A percentile compares a stretch with the other conserved stretches of the same genome.
Evolutionary conservation across 371 early-diverging fungal genomes (phyloP).

Genomic region (Actinomortierella ambigua): DNA sequence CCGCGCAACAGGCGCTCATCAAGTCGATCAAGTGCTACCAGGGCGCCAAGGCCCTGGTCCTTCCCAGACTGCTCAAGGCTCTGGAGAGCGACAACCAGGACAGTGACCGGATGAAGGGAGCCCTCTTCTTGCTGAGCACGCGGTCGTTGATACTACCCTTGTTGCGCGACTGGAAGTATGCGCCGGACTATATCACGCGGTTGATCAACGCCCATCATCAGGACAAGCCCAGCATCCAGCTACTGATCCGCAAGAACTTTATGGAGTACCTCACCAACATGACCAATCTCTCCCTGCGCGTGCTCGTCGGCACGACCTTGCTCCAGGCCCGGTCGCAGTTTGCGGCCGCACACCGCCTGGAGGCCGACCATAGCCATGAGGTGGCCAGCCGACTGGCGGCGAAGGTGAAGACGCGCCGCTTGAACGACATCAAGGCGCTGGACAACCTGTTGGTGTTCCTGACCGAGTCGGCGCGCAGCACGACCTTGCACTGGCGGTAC

Average conservation of each 20-base stretch:
- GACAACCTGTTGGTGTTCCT: constrained; percentile 9
- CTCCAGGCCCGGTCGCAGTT: constrained; percentile 21
- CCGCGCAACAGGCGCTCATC: constrained; percentile 64
- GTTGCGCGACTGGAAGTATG: constrained; percentile 67
- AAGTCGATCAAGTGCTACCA: constrained; percentile 60
- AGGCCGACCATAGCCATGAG: constrained; percentile 9
- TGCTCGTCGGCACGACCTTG: constrained; percentile 34
- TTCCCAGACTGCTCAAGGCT: constrained; percentile 66
- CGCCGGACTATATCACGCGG: constrained; percentile 61
- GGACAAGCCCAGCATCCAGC: constrained; percentile 80
- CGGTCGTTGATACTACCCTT: constrained; percentile 59
- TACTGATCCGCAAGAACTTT: constrained; percentile 70
- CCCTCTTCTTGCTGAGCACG: constrained; percentile 69
- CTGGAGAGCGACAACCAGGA: constrained; percentile 55
- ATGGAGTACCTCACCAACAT: constrained; percentile 61
- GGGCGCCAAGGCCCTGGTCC: constrained; percentile 56
- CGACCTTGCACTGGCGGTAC: constrained; percentile 81
- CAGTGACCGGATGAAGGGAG: constrained; percentile 78
- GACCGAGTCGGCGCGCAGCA: constrained; percentile 49
- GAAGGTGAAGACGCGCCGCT: constrained; percentile 30
- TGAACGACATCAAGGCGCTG: constrained; percentile 38
- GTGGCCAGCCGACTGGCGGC: constrained; percentile 11
- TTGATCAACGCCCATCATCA: constrained; percentile 77
- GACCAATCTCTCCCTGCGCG: constrained; percentile 51
- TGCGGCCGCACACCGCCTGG: constrained; percentile 14